phyloP scores from a whole-genome alignment of 352 stramenopile species.

The Globisporangium cederbergense region DNA sequence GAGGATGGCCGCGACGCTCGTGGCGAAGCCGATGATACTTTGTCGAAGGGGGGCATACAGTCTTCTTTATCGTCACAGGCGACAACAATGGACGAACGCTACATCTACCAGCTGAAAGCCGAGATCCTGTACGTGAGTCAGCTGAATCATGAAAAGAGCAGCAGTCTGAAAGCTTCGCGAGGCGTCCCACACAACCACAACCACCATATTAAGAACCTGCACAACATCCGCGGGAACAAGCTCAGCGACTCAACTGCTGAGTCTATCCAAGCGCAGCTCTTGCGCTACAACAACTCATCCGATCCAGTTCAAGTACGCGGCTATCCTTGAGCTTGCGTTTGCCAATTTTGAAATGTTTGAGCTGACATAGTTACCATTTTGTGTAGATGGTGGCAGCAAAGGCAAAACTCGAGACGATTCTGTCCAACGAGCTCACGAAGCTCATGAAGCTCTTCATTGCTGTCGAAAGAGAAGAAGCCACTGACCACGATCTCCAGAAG shows the following conservation, averaged over 20 bases:
- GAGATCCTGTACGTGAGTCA: slow-evolving; percentile 47
- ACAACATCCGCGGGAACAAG: slow-evolving; percentile 45
- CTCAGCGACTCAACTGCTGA: slow-evolving; percentile 18
- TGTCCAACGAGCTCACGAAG: slow-evolving; percentile 23
- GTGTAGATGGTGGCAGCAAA: slow-evolving; percentile 30
- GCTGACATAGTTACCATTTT: neutral
- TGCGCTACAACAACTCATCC: slow-evolving; percentile 46
- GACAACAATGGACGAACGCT: slow-evolving; percentile 28
- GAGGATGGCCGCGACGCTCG: slow-evolving; percentile 4
- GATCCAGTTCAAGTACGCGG: slow-evolving; percentile 36
- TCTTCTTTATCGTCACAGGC: neutral
- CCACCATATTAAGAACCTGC: slow-evolving; percentile 59
- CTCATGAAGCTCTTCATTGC: slow-evolving; percentile 27
- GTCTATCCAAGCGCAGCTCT: slow-evolving; percentile 27
- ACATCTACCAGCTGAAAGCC: slow-evolving; percentile 53
- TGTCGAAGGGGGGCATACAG: neutral
- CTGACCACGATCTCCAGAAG: slow-evolving; percentile 6
- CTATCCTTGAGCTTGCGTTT: neutral
- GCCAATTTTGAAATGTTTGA: neutral
- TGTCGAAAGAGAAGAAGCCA: slow-evolving; percentile 3
- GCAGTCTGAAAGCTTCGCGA: neutral
- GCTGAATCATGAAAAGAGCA: slow-evolving; percentile 14
- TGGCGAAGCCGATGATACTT: neutral
- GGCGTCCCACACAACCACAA: slow-evolving; percentile 13
- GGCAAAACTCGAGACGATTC: slow-evolving; percentile 28